These are phyloP conservation scores for Pharus latifolius DNA, from an alignment of 176 grass and related monocot genomes.

Conservation along the genomic window DNA sequence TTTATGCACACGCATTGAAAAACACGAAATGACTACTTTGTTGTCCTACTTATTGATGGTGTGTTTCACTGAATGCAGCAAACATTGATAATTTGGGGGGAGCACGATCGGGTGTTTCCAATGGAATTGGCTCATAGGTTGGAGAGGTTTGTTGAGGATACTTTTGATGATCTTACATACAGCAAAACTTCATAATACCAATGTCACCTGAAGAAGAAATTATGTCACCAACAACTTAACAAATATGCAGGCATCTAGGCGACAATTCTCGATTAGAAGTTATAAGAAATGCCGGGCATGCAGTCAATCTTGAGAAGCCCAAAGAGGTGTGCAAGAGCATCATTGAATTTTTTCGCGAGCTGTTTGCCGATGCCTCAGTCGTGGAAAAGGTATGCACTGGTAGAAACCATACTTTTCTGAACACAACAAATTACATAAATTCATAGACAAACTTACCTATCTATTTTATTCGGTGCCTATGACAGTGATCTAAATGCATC, in stretches of 20 bases:
- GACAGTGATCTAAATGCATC: too few species aligned
- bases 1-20: too few species aligned
- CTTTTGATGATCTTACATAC: not conserved
- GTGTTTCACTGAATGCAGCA: constrained; percentile 18
- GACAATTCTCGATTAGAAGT: constrained; percentile 58
- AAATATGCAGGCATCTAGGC: constrained; percentile 60
- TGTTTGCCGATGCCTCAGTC: not conserved
- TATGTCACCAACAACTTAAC: not conserved
- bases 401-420: too few species aligned
- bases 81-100: constrained; percentile 73
- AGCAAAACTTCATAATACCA: not conserved
- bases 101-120: constrained; percentile 79
- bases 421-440: too few species aligned
- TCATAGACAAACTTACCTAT: too few species aligned
- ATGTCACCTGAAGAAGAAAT: not conserved
- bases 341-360: constrained; percentile 44
- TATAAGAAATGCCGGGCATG: constrained; percentile 75
- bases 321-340: constrained; percentile 49
- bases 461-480: too few species aligned
- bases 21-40: not conserved
- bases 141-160: constrained; percentile 35
- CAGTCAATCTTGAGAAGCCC: constrained; percentile 90
- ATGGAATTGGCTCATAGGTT: constrained; percentile 88
- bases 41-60: not conserved
- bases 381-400: constrained; percentile 21